Base-by-base conservation (phyloP, 495 filamentous ascomycete genomes). In the Aspergillus heteromorphus region DNA sequence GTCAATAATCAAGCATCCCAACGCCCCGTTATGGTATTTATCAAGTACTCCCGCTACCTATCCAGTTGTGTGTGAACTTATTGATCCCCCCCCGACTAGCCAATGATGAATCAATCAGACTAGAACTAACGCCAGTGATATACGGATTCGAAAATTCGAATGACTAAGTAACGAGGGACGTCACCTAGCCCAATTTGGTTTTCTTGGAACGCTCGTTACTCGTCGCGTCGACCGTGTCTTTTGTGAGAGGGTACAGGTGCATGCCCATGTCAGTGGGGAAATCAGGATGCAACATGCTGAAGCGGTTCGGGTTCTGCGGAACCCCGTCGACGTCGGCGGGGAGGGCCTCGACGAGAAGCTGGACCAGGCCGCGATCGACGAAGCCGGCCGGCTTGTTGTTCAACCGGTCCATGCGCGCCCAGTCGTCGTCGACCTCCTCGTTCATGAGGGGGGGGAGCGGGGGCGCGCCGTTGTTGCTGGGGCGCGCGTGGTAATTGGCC, bases 361-460 rank as follows among this genome's bases (percentile, higher is more conserved):
- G 67, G 49, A 72, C 55, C 2, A 77, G 64, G 40, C 59, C 59
- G 6, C 58, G 52, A 38, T 77, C 74, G n/a, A 77, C 65, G 62
- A 69, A 75, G 20, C 65, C 58, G 2, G 54, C 40, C 0, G 71
- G 66, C 56, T 73, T 73, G 45, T 14, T 53, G 19, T 64, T 61
- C 19, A 77, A 61, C 10, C 69, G 69, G 43, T 77, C 75, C 64
- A 88, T 83, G 47, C 81, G 76, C 8, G 79, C 74, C 40, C 82
- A 64, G 62, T 88, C 85, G 42, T 78, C 74, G 41, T 79, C 75
- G 11, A 79, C 77, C 40, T 87, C 84, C 20, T 85, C 80, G 17
- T 71, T 72, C 49, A 78, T 75, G 21, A 86, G 65, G 0, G 77
- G 67, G 2, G 75, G 76, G 9, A 83, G 75, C 0, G 79, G 74